Base-by-base conservation (phyloP, 1,139 yeast genomes). In the Debaryomyces sp. region DNA sequence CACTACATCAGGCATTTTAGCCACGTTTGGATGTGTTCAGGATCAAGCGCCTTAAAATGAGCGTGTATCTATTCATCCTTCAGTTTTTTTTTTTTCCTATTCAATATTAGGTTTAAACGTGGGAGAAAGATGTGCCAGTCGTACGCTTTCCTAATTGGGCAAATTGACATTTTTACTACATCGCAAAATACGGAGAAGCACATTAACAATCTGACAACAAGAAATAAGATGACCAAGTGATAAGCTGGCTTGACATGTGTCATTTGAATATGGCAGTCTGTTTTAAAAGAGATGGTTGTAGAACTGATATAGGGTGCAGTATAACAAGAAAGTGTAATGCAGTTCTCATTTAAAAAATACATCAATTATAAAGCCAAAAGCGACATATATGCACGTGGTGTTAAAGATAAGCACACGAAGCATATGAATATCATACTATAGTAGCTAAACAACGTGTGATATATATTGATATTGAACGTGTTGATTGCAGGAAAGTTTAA, bases 121-220 rank as follows among this genome's bases (percentile, higher is more conserved):
- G 30, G 30, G 30, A 27, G n/a, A 12, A 10, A 27, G 3, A 27
- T 12, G n/a, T n/a, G 30, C 30, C 30, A 27, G 1, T 12, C 30
- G 30, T 27, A 27, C 30, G 13, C 27, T 41, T 40, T 41, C 43
- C 43, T 22, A 18, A 30, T 30, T 15, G 27, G 36, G 43, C 32
- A 12, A 37, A 37, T n/a, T 35, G 26, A 12, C 15, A 13, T n/a
- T 35, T 12, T 12, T 27, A 12, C 13, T 12, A 27, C 30, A 27
- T 27, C 12, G 12, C 29, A 10, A 26, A 26, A 26, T 26, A 27
- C 6, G 30, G 30, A 12, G n/a, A 27, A 12, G 12, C 6, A 27
- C 6, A 4, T n/a, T 12, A n/a, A 27, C 13, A 27, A 27, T 6
- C 10, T 27, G 2, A 6, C 30, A 27, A 6, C 30, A 7, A 27